These are phyloP conservation scores for Floccularia luteovirens DNA, from an alignment of 768 basidiomycete species.

Conservation along the genomic window DNA sequence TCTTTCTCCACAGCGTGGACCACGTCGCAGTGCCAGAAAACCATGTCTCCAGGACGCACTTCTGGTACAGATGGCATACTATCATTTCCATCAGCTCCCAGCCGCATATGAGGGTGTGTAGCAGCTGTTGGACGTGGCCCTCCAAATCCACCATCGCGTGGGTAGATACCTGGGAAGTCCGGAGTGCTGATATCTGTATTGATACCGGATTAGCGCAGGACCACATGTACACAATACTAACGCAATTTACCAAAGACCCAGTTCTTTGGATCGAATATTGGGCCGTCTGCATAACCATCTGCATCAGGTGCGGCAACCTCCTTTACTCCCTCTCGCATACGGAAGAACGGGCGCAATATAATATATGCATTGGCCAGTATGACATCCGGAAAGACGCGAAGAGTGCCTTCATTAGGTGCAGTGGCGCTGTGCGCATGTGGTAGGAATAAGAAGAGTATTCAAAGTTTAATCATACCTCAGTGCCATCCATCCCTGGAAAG, in stretches of 20 bases:
- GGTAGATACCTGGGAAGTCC: conserved; percentile 46
- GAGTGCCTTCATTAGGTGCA: conserved; percentile 60
- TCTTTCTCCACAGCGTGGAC: conserved; percentile 41
- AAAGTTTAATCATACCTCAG: conserved; percentile 37
- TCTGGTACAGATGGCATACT: conserved; percentile 68
- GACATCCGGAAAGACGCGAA: conserved; percentile 63
- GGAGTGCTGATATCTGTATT: conserved; percentile 35
- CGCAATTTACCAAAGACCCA: conserved; percentile 40
- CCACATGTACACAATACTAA: neutral
- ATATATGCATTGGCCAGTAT: conserved; percentile 62
- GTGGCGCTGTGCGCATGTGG: conserved; percentile 38
- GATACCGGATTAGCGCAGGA: neutral
- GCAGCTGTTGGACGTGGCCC: conserved; percentile 43
- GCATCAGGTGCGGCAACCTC: too few relatives aligned
- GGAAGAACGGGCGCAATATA: conserved; percentile 75
- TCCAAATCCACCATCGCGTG: conserved; percentile 26
- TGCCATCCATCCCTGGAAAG: conserved; percentile 76
- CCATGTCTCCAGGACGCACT: conserved; percentile 70
- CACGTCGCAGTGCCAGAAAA: conserved; percentile 70
- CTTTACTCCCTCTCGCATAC: too few relatives aligned
- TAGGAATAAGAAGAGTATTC: neutral
- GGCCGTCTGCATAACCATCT: conserved; percentile 26
- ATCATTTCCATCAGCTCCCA: too few relatives aligned
- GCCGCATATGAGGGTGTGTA: conserved; percentile 61
- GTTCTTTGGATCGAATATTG: conserved; percentile 40